Evolutionary conservation across 805 yeast genomes (phyloP).

Genomic region (Lipomyces anomalus): DNA sequence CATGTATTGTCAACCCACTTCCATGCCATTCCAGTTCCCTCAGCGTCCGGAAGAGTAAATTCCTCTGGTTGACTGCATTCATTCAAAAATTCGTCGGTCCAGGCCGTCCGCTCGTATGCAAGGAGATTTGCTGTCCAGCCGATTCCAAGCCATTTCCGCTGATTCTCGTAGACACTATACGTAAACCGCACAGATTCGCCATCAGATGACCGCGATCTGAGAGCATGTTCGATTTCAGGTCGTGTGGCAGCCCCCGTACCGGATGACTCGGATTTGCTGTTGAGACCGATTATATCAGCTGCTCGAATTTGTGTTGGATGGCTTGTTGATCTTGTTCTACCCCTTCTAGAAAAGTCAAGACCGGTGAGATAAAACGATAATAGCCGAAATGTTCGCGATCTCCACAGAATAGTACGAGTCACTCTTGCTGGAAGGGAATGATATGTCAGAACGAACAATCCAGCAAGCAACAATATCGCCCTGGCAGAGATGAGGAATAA

Average conservation of each 20-base stretch:
- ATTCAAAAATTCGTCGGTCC: slow-evolving; percentile 95
- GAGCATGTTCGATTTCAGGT: neutral
- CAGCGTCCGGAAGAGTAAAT: slow-evolving; percentile 74
- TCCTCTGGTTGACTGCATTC: slow-evolving; percentile 72
- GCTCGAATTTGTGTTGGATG: too few relatives aligned
- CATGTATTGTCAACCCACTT: slow-evolving; percentile 92
- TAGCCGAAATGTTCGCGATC: slow-evolving; percentile 62
- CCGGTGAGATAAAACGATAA: slow-evolving; percentile 81
- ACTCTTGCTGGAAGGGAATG: slow-evolving; percentile 84
- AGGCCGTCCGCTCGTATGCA: slow-evolving; percentile 88
- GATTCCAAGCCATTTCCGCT: slow-evolving; percentile 93
- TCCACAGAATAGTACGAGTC: slow-evolving; percentile 80
- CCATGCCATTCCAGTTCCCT: slow-evolving; percentile 71
- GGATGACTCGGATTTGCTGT: too few relatives aligned
- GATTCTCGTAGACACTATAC: slow-evolving; percentile 88
- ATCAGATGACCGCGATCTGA: neutral
- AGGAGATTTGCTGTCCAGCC: slow-evolving; percentile 95
- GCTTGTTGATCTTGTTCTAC: neutral
- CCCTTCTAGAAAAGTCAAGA: slow-evolving; percentile 50
- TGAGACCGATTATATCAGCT: too few relatives aligned
- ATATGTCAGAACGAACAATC: slow-evolving; percentile 63
- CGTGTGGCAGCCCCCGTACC: neutral
- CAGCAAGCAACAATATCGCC: slow-evolving; percentile 51
- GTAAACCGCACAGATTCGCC: slow-evolving; percentile 66
- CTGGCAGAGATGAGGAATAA: slow-evolving; percentile 68